Evolutionary conservation across 2,329 filamentous ascomycete species (phyloP), one percentile per base, ranked within the genome.

Genomic region (Talaromyces sp.): DNA sequence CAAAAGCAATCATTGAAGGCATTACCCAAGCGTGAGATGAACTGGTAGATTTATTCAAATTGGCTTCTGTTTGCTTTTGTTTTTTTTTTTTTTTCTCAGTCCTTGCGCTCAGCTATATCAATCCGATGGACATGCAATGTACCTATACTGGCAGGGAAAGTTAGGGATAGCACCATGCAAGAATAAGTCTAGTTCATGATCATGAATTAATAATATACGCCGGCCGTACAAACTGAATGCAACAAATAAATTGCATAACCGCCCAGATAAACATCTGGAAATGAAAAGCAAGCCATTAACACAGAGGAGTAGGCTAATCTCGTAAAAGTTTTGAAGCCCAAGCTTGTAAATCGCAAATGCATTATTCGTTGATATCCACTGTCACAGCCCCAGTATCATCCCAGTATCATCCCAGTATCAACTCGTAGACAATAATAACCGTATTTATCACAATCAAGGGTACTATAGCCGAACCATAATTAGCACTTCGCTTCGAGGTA

Each of bases 381-480:
- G 11, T 5, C 49, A 36, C 4, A 29, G 13, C 36, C 25, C 15
- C 27, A 8, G 1, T 15, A 45, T 68, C 59, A 93, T 65, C 91
- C 91, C 31, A 93, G 82, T 56, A 93, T 83, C 47, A 95, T 65
- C 91, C 91, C 31, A 93, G 82, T 56, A 93, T 83, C 47, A 95
- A 81, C 79, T 93, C 90, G 79, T 93, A 96, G 67, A 92, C 76
- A 74, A 96, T 95, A 70, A 96, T 89, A 70, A 93, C 77, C 5
- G 89, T 88, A 78, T 96, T 96, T 73, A 94, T 87, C 68, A 88
- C 86, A 78, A 96, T 96, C 68, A 96, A 80, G 15, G 92, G 93
- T 84, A 94, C 92, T 95, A 71, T 47, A 36, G n/a, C 4, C 34
- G 7, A 29, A 38, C n/a, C 31, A 61, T 43, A 7, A 45, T 67